Evolutionary conservation across 768 basidiomycete genomes (phyloP).

Genomic region (Lactarius tabidus): DNA sequence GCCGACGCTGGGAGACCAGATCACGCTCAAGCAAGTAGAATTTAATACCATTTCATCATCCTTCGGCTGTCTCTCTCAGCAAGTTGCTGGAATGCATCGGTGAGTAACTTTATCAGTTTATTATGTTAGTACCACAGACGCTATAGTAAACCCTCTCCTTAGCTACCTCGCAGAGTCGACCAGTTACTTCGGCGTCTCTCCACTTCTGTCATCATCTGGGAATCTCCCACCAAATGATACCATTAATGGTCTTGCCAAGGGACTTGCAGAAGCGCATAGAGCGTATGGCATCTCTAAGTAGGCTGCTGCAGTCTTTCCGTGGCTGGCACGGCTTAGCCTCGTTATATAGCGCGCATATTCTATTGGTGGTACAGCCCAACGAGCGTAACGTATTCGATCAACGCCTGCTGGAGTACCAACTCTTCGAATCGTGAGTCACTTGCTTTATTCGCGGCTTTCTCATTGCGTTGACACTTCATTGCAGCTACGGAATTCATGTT

Average conservation of each 20-base stretch:
- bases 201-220: conserved; percentile 42
- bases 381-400: conserved; percentile 98
- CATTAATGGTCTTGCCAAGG: conserved; percentile 61
- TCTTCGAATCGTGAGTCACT: conserved; percentile 63
- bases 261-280: conserved; percentile 75
- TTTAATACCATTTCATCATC: conserved; percentile 96
- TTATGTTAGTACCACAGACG: neutral
- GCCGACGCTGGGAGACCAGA: conserved; percentile 33
- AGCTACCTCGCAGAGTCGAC: conserved; percentile 70
- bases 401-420: conserved; percentile 79
- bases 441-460: neutral
- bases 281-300: conserved; percentile 62
- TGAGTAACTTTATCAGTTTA: conserved; percentile 32
- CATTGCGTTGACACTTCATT: neutral
- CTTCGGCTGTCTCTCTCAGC: conserved; percentile 76
- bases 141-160: neutral
- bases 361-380: conserved; percentile 85
- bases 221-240: conserved; percentile 76
- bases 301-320: conserved; percentile 17
- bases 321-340: neutral
- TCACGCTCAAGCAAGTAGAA: conserved; percentile 86
- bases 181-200: conserved; percentile 58
- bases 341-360: conserved; percentile 47
- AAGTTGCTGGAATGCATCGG: conserved; percentile 71
- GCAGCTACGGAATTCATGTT: conserved; percentile 69